Base-by-base conservation (phyloP, 768 basidiomycete genomes). In the Phylloporus arenicola region DNA sequence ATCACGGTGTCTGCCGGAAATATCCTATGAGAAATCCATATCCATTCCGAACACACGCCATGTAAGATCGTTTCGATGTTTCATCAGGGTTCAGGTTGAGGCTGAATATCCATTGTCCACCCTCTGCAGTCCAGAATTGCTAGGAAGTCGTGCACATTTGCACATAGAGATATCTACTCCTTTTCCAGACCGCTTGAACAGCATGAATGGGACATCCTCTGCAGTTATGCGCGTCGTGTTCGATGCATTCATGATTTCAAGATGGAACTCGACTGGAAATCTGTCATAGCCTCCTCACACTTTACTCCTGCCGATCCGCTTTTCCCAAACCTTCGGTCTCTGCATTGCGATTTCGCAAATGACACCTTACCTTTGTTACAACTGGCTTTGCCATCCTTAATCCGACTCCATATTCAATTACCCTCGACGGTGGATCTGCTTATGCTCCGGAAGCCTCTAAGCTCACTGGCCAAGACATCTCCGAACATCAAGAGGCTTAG, bases 141-240 rank as follows among this genome's bases (percentile, higher is more conserved):
- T n/a, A n/a, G n/a, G n/a, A n/a, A n/a, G n/a, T n/a, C n/a, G n/a
- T n/a, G n/a, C n/a, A n/a, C n/a, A n/a, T n/a, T n/a, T n/a, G n/a
- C n/a, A n/a, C n/a, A n/a, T 24, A 24, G 24, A 24, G 6, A 24
- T 3, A 24, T 6, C 24, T 24, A 24, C 27, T 39, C 38, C 2
- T 40, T 24, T 1, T 24, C 39, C 22, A 40, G 19, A 35, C 43
- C 11, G 12, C 42, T 17, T 22, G 27, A 12, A 9, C 31, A 22
- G 7, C 48, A 17, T 1, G 53, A 56, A 30, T 56, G 48, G 42
- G 19, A 31, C 24, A 41, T 14, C 13, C 45, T 56, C 30, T 40
- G 22, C 17, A 29, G 46, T 17, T 56, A 51, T 19, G 37, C 33
- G 4, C 41, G 29, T 38, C 43, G 45, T 30, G 6, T 51, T 31